Evolutionary conservation across 257 asterid species (phyloP), one percentile per base, ranked within the genome.

Genomic region (Petrea volubilis): DNA sequence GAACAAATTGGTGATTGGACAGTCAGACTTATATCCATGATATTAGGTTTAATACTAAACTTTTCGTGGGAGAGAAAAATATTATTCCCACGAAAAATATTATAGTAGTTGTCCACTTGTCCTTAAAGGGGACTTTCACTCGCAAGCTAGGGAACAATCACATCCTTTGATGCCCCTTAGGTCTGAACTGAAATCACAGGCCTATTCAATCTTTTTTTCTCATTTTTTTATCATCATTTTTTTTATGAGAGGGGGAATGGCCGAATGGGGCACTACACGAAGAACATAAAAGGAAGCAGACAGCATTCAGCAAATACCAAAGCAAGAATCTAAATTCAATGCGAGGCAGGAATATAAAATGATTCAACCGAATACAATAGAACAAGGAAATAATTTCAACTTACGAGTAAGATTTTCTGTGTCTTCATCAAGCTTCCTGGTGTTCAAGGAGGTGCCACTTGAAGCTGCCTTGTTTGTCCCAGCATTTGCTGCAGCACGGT

Each of bases 391-490:
- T 41, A 7, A 70, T 64, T 74, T 77, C 47, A 63, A 89, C 98
- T 85, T 72, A 93, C 98, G 98, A 25, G 98, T 5, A 74, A 93
- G 83, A 77, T 86, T 93, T 76, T 93, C 98, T 6, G 98, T 84
- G 70, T 93, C 98, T 50, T 93, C 98, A 65, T 93, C 97, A 75
- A 93, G 95, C 77, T 90, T 93, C 80, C 97, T 84, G 64, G 98
- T 93, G 74, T 93, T 93, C 88, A 93, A 60, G 7, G 93, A 64
- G 53, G 96, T 81, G 78, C 95, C 80, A 72, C 96, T 90, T 14
- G 98, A 90, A 69, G 98, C 97, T 82, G 98, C 95, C 81, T 72
- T 90, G 86, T 93, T 93, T 24, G 93, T 73, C 61, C 96, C 98
- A 1, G 95, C 98, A 71, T 50, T 51, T 33, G 98, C 98, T 93